Conservation (phyloP, 2,329 filamentous ascomycete genomes). For the Colletotrichum lupini region DNA sequence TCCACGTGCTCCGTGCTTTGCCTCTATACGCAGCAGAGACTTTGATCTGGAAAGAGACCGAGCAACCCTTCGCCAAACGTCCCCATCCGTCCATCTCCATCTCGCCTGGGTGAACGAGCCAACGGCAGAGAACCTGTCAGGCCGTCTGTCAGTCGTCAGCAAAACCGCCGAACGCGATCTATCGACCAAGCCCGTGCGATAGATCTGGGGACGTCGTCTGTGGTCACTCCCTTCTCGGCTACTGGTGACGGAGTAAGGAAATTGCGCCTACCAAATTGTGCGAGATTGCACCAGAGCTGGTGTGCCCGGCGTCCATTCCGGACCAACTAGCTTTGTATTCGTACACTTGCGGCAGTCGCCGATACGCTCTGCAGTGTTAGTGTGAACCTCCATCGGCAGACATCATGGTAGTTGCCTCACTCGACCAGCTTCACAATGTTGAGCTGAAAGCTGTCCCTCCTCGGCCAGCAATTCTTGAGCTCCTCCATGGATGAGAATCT, state of each 20-base stretch:
- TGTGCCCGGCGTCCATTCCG: background rate
- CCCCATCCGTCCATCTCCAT: background rate
- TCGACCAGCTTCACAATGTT: background rate
- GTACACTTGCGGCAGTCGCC: background rate
- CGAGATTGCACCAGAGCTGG: background rate
- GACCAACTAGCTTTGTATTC: background rate
- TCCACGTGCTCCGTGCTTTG: conserved; percentile 15
- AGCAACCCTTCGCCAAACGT: conserved; percentile 5
- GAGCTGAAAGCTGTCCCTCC: background rate
- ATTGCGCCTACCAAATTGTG: conserved; percentile 10
- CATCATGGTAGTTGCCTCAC: background rate
- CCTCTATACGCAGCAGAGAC: background rate
- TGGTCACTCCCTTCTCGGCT: background rate
- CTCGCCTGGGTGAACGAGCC: conserved; percentile 18
- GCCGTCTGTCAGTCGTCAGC: conserved; percentile 12
- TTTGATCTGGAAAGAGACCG: conserved; percentile 10
- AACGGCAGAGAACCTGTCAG: conserved; percentile 18
- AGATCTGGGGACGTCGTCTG: conserved; percentile 8
- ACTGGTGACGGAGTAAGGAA: conserved; percentile 6
- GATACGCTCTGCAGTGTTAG: background rate
- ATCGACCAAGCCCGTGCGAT: conserved; percentile 16
- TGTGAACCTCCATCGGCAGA: background rate
- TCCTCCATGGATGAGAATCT: background rate
- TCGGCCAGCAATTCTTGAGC: background rate
- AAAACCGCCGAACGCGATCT: conserved; percentile 17